Conservation (phyloP, 2,329 filamentous ascomycete genomes). For the Dactylellina drechsleri region DNA sequence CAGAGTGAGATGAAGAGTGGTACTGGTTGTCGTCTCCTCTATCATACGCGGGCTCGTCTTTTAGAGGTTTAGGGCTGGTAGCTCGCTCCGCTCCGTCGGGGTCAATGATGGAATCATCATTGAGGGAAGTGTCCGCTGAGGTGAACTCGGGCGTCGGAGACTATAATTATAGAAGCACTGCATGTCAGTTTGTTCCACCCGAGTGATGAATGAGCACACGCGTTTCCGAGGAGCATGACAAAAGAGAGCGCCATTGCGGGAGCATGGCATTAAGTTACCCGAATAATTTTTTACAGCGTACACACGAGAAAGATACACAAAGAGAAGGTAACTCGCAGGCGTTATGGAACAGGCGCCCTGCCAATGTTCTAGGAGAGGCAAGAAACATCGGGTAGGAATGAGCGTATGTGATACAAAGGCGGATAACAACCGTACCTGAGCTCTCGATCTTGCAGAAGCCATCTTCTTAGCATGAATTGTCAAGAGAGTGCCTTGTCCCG, state of each 20-base stretch:
- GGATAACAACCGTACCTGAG: slow-evolving; percentile 34
- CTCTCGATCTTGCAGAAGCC: slow-evolving; percentile 42
- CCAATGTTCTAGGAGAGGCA: not conserved
- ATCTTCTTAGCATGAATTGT: slow-evolving; percentile 54
- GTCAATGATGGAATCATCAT: slow-evolving; percentile 24
- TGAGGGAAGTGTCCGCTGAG: slow-evolving; percentile 44
- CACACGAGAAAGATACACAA: not conserved
- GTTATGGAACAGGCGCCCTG: not conserved
- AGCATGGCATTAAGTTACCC: too few relatives aligned
- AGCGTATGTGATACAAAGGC: too few relatives aligned
- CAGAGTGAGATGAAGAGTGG: slow-evolving; percentile 51
- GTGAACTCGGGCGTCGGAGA: slow-evolving; percentile 29
- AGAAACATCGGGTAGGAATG: too few relatives aligned
- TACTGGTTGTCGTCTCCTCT: slow-evolving; percentile 33
- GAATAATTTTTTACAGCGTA: not conserved
- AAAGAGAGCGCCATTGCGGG: too few relatives aligned
- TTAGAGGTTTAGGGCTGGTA: not conserved
- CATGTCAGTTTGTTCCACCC: slow-evolving; percentile 4
- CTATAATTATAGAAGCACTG: slow-evolving; percentile 11
- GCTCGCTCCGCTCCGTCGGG: slow-evolving; percentile 1
- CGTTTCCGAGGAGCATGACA: too few relatives aligned
- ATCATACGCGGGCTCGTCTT: not conserved
- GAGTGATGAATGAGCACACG: too few relatives aligned
- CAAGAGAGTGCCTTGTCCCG: slow-evolving; percentile 48
- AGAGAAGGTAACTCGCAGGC: slow-evolving; percentile 30